These are phyloP conservation scores for Aspergillus fumigatiaffinis DNA, from an alignment of 2,329 filamentous ascomycete species.

Conservation along the genomic window DNA sequence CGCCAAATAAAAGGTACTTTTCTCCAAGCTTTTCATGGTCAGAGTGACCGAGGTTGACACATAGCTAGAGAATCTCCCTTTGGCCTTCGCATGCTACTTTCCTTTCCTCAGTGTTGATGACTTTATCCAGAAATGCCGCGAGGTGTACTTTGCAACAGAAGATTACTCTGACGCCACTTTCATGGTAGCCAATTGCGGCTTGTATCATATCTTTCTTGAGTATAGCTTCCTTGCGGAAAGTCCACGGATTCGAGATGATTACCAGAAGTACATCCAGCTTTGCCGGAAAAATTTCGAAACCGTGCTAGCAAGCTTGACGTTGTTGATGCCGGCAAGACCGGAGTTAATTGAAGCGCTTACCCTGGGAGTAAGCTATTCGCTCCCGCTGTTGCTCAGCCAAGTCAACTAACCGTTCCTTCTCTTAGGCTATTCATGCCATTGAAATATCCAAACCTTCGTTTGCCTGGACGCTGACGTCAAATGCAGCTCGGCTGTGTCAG, in stretches of 20 bases:
- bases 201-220: slow-evolving; percentile 39
- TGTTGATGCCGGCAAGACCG: slow-evolving; percentile 54
- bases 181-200: slow-evolving; percentile 36
- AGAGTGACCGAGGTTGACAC: not conserved
- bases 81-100: slow-evolving; percentile 24
- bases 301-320: slow-evolving; percentile 46
- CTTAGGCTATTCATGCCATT: slow-evolving; percentile 57
- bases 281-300: slow-evolving; percentile 45
- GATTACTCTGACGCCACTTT: slow-evolving; percentile 40
- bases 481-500: slow-evolving; percentile 58
- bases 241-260: slow-evolving; percentile 19
- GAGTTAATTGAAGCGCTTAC: slow-evolving; percentile 58
- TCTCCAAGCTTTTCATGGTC: too few species aligned
- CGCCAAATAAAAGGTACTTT: slow-evolving; percentile 31
- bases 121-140: slow-evolving; percentile 39
- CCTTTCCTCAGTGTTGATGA: slow-evolving; percentile 32
- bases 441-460: slow-evolving; percentile 60
- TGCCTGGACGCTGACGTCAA: slow-evolving; percentile 60
- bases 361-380: slow-evolving; percentile 48
- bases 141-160: slow-evolving; percentile 42
- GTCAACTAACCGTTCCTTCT: slow-evolving; percentile 1
- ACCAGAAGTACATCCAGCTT: slow-evolving; percentile 26
- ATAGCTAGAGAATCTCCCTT: slow-evolving; percentile 18
- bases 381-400: not conserved
- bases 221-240: slow-evolving; percentile 19